Base-by-base conservation (phyloP, 2,329 filamentous ascomycete genomes). In the Pseudogymnoascus verrucosus region DNA sequence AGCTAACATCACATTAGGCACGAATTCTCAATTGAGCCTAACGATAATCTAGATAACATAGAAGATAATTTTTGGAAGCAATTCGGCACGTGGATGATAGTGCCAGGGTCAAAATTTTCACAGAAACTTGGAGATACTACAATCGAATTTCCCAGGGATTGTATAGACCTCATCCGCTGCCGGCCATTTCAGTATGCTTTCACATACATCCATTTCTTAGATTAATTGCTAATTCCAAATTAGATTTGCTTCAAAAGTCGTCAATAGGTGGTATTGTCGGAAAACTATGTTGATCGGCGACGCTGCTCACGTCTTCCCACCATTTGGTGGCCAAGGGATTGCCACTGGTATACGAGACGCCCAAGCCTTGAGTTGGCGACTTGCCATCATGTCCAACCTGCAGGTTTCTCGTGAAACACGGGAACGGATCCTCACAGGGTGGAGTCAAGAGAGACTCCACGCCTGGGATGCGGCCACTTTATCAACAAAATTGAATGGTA, bases 251-350 rank as follows among this genome's bases (percentile, higher is more conserved):
- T 62, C 51, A 7, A 62, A 62, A 31, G 61, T 64, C 16, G 63
- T 64, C 65, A 77, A 78, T 57, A 70, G 67, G 42, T 78, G 76
- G 76, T 70, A 69, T 14, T 64, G 68, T 7, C 69, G 68, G 11
- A 66, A 71, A 12, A 71, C 73, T 2, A 69, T 76, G 42, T 67
- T 78, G 0, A 72, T 71, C 39, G 76, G 76, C 2, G 76, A 78
- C 65, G 69, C 76, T 21, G 76, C 76, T 7, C 76, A 78, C 64
- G 76, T 78, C 16, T 78, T 78, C 62, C 76, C 75, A n/a, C 75
- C 76, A 10, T 77, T 67, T 47, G 66, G 62, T 14, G 66, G 66
- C 4, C 66, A 67, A 40, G 66, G 66, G 1, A 66, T 67, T 37
- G 61, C 62, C 5, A 66, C 28, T 8, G 66, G 66, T 2, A 60